phyloP scores from a whole-genome alignment of 78 protist species.

The Dictyostelium purpureum region DNA sequence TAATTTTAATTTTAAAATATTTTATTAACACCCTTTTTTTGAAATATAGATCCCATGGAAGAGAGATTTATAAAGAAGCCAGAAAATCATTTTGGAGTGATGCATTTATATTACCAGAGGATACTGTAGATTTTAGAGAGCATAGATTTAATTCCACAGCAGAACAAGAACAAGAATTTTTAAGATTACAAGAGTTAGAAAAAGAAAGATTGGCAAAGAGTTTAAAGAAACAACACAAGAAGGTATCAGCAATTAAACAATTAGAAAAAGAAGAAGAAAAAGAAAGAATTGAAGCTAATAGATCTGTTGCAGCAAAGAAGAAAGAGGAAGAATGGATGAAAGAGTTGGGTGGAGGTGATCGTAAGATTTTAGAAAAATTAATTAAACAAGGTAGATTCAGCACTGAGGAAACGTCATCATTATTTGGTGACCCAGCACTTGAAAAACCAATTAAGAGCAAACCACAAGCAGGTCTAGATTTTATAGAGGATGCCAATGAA shows the following conservation, averaged over 20 bases:
- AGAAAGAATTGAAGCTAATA: neutral
- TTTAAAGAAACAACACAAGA: neutral
- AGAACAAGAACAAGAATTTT: neutral
- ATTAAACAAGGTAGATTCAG: conserved; percentile 62
- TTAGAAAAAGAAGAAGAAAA: neutral
- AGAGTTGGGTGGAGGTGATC: conserved; percentile 15
- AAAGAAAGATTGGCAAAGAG: neutral
- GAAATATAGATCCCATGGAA: conserved; percentile 51
- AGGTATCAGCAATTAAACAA: neutral
- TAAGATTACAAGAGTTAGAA: neutral
- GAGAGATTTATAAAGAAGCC: conserved; percentile 45
- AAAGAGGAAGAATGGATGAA: conserved; percentile 49
- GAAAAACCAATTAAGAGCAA: neutral
- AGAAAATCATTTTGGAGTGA: conserved; percentile 79
- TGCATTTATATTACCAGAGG: conserved; percentile 18
- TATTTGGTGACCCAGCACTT: neutral
- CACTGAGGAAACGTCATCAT: neutral
- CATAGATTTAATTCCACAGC: neutral
- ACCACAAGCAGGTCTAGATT: neutral
- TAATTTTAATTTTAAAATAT: neutral
- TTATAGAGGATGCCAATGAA: neutral
- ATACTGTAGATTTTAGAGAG: neutral
- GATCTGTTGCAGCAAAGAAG: neutral
- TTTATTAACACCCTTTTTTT: neutral
- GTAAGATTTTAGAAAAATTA: conserved; percentile 36